Evolutionary conservation across 176 grass and related monocot species (phyloP).

Genomic region (Guadua angustifolia): DNA sequence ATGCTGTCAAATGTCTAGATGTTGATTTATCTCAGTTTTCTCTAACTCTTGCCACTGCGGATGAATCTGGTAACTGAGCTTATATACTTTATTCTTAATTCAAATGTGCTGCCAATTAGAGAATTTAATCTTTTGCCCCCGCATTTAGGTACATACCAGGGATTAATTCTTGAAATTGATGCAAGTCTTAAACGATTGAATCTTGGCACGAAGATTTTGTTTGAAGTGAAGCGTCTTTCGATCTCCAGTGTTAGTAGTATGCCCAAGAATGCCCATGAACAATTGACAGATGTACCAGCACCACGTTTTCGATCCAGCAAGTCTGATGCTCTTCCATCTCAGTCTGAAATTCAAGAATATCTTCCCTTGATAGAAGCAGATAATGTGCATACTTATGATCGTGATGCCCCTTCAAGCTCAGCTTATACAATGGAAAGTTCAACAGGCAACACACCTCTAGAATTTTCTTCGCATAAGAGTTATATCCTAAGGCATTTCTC

Average conservation of each 20-base stretch:
- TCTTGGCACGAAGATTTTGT: constrained; percentile 57
- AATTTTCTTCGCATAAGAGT: constrained; percentile 54
- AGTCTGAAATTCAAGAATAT: constrained; percentile 63
- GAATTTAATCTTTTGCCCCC: constrained; percentile 29
- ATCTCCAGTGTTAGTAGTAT: constrained; percentile 56
- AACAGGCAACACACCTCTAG: constrained; percentile 32
- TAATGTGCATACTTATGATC: constrained; percentile 31
- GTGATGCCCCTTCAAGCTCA: constrained; percentile 54
- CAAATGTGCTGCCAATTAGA: constrained; percentile 30
- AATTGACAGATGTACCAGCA: constrained; percentile 48
- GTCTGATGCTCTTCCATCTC: constrained; percentile 49
- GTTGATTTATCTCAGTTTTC: constrained; percentile 65
- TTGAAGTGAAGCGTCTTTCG: constrained; percentile 59
- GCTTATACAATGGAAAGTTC: constrained; percentile 50
- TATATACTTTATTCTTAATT: constrained; percentile 29
- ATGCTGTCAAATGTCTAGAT: constrained; percentile 54
- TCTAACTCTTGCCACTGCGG: constrained; percentile 56
- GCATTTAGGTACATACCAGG: constrained; percentile 61
- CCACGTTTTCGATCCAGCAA: constrained; percentile 72
- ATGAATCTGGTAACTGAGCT: constrained; percentile 63
- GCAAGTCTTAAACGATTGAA: constrained; percentile 55
- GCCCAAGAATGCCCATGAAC: constrained; percentile 45
- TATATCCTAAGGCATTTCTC: constrained; percentile 68
- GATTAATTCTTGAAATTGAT: constrained; percentile 64
- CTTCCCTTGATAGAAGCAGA: constrained; percentile 38